Percentiles rank a stretch among this genome's conserved stretches.
Evolutionary conservation across 106 monocot species (phyloP).

Genomic region (Allium sativum): DNA sequence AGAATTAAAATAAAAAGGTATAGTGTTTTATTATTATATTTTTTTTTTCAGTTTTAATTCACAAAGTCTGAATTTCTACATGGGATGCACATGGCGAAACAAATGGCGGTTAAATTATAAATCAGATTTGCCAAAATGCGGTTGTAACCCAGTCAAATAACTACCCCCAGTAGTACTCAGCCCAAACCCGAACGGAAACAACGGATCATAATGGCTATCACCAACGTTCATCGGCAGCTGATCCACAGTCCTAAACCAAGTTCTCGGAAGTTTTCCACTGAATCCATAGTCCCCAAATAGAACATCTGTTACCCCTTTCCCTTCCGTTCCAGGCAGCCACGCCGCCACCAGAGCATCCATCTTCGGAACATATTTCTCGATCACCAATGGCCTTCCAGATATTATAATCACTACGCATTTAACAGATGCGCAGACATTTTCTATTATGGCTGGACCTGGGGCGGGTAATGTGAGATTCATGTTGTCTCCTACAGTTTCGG

Average conservation of each 20-base stretch:
- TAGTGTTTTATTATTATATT: no score
- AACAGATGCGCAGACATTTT: constrained; percentile 21
- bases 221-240: constrained; percentile 69
- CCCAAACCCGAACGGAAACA: constrained; percentile 59
- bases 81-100: no score
- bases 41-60: no score
- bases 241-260: constrained; percentile 55
- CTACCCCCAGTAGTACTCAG: constrained; percentile 16
- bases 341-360: constrained; percentile 54
- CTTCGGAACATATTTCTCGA: constrained; percentile 22
- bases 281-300: constrained; percentile 64
- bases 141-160: no score
- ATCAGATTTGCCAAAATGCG: no score
- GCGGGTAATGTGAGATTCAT: constrained; percentile 31
- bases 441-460: constrained; percentile 33
- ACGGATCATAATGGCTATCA: constrained; percentile 41
- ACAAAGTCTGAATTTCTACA: no score
- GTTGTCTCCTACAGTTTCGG: constrained; percentile 37
- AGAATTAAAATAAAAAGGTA: no score
- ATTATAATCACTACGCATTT: constrained; percentile 45
- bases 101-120: no score
- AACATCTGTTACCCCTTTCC: constrained; percentile 45
- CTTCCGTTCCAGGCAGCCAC: constrained; percentile 57
- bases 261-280: constrained; percentile 49
- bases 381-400: constrained; percentile 44